Base-by-base conservation (phyloP, 371 early-diverging fungal species). In the Apophysomyces ossiformis region DNA sequence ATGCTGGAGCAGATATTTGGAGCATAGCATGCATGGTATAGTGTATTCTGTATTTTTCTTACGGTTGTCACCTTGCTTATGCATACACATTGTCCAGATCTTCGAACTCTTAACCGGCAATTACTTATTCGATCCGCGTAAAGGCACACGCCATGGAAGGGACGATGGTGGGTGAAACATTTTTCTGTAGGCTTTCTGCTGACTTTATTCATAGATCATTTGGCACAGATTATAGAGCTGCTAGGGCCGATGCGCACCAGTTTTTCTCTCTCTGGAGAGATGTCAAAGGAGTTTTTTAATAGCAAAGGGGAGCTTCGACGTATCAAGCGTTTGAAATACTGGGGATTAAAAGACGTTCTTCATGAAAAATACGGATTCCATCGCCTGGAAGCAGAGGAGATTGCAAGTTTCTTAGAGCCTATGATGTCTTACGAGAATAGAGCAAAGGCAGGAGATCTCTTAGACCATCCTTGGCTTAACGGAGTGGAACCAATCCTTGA, bases 1-100 rank as follows among this genome's bases (percentile, higher is more conserved):
- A 93, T 61, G 78, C 89, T 16, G 88, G 91, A n/a, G 93, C 96
- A 4, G 99, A 99, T 77, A 92, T 98, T n/a, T 98, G 99, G 99
- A 94, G 95, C 64, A 81, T 96, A 58, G 97, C 95, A 15, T 99
- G 98, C 81, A 91, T 99, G 86, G 88, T 93, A 80, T 67, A 59
- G 61, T 32, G 7, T 37, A 37, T 44, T 50, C 60, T 54, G 46
- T n/a, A 13, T 4, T 64, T 37, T 47, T 41, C 26, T 60, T 63
- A 35, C 21, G 21, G 18, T 37, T 69, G 11, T 62, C 18, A 57
- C 21, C 8, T 41, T 46, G 16, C 39, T 61, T 7, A 26, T 62
- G n/a, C 32, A 37, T 37, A 39, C 56, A 16, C 5, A 5, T 13
- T 58, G 5, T 45, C 16, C 67, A 87, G 87, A 74, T 86, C 8